Conservation (phyloP, 495 filamentous ascomycete species). For the Copromyces sp. region DNA sequence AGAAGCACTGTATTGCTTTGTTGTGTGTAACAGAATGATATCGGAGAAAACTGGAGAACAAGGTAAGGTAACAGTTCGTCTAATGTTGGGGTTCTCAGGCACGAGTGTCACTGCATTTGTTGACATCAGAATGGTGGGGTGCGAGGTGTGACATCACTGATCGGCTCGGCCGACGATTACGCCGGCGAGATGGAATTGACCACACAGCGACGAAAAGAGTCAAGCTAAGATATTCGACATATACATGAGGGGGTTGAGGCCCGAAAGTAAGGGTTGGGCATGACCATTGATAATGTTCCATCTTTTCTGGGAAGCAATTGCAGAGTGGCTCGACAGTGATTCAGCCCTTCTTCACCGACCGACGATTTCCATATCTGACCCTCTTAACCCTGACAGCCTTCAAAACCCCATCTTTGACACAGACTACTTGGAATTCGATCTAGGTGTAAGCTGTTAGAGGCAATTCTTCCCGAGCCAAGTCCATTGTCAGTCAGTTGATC, state of each 20-base stretch:
- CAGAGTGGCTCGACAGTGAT: background rate
- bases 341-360: background rate
- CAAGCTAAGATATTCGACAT: no score
- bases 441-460: no score
- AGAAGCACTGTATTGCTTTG: background rate
- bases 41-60: background rate
- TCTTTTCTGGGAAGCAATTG: background rate
- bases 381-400: no score
- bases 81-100: background rate
- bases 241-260: background rate
- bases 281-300: rapidly evolving
- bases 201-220: background rate
- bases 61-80: background rate
- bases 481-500: no score
- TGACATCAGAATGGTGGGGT: background rate
- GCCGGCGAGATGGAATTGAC: background rate
- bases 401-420: no score
- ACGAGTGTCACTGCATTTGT: background rate
- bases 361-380: background rate
- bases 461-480: no score
- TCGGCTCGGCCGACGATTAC: background rate
- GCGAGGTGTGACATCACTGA: background rate
- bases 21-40: background rate
- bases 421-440: no score
- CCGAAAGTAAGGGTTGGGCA: background rate